Base-by-base conservation (phyloP, 2,329 filamentous ascomycete species). In the Diplodia scrobiculata region DNA sequence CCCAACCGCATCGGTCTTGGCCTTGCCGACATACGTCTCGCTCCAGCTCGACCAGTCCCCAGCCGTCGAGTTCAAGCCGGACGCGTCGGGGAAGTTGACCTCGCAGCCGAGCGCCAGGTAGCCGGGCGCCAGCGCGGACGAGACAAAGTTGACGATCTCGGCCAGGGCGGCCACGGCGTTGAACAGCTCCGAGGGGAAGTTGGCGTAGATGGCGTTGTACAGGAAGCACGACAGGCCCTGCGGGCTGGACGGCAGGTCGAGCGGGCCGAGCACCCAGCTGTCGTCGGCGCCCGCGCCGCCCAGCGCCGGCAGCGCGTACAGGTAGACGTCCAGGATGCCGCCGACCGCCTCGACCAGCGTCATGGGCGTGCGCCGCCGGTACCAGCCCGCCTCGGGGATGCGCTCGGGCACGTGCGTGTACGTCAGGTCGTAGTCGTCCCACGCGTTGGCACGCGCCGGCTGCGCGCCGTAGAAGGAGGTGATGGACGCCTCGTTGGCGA, bases 401-500 rank as follows among this genome's bases (percentile, higher is more conserved):
- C 69, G 70, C 51, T 72, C 71, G 19, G 70, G 71, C 2, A 71
- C 70, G 27, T 70, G 67, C 5, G 67, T 70, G 64, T 71, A 72
- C 2, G 67, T 60, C 14, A 70, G 67, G 25, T 66, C 51, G 2
- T 67, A 65, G 34, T 71, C 68, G 9, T 63, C 53, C 68, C 67
- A 70, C 2, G 67, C 66, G n/a, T 55, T 60, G 2, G 53, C 21
- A 10, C 50, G 48, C 0, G 50, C 66, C n/a, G 67, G 67, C 51
- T 71, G 68, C 11, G 71, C 71, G 17, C 71, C 71, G 53, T 71
- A 70, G 68, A 72, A 71, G 36, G 70, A 70, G n/a, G 70, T 70
- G 53, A 72, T 68, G 34, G 69, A 71, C 21, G 68, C 71, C 53
- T 71, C 69, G 50, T 72, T 72, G 17, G 71, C 71, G 25, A 71